phyloP scores from a whole-genome alignment of 1,284 basidiomycete species.

The Leccinum pallidistipes region DNA sequence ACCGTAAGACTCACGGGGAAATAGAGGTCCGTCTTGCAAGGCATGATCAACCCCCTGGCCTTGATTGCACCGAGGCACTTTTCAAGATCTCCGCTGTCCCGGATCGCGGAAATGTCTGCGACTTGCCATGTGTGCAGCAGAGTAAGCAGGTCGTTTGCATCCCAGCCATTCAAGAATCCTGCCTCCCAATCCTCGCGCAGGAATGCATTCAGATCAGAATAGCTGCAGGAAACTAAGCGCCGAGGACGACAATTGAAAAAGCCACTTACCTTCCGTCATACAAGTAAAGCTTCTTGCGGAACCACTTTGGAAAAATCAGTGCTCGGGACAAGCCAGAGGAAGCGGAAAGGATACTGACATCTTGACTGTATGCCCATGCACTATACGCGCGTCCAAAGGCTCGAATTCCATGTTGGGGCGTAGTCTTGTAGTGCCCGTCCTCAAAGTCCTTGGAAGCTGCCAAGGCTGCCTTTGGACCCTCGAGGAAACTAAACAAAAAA shows the following conservation, averaged over 20 bases:
- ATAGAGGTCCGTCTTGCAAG: conserved; percentile 47
- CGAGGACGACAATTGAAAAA: not conserved
- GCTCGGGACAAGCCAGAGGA: not conserved
- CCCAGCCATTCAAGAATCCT: conserved; percentile 47
- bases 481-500: conserved; percentile 47
- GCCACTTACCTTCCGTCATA: conserved; percentile 40
- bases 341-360: conserved; percentile 34
- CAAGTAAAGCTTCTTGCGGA: conserved; percentile 50
- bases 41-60: conserved; percentile 28
- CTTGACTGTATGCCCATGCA: conserved; percentile 61
- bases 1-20: conserved; percentile 44
- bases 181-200: conserved; percentile 54
- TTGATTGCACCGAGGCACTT: conserved; percentile 22
- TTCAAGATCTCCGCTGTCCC: conserved; percentile 19
- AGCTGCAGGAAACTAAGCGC: conserved; percentile 30
- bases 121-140: conserved; percentile 25
- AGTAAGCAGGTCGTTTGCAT: conserved; percentile 44
- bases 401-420: conserved; percentile 50
- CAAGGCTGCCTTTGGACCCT: conserved; percentile 58
- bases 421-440: conserved; percentile 50
- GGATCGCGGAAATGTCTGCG: conserved; percentile 24
- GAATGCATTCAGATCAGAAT: conserved; percentile 50
- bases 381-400: conserved; percentile 59
- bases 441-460: conserved; percentile 58
- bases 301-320: conserved; percentile 44